Conservation (phyloP, 257 asterid species). For the Perilla frutescens region DNA sequence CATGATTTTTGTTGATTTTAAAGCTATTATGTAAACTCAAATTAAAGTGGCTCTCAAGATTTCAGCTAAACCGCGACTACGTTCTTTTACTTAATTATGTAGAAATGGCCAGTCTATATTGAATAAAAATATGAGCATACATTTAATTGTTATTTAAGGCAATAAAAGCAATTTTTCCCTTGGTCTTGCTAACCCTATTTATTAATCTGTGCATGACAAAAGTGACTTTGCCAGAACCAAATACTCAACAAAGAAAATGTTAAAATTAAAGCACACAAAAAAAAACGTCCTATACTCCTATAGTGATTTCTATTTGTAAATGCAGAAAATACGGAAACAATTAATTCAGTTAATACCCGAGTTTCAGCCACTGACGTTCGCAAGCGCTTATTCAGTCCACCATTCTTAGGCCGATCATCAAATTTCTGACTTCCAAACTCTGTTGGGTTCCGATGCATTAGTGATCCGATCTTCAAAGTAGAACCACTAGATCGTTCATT, state of each 20-base stretch:
- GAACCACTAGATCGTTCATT: constrained; percentile 77
- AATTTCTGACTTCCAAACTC: constrained; percentile 63
- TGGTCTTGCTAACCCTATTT: neutral
- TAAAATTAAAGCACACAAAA: neutral
- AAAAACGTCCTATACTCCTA: neutral
- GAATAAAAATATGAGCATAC: constrained; percentile 5
- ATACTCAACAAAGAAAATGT: constrained; percentile 7
- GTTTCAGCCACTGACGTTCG: constrained; percentile 86
- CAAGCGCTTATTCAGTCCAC: constrained; percentile 67
- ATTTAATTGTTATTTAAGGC: neutral
- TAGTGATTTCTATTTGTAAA: constrained; percentile 21
- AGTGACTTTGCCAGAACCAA: neutral
- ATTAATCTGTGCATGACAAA: constrained; percentile 2
- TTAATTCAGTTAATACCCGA: constrained; percentile 61
- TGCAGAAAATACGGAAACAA: constrained; percentile 28
- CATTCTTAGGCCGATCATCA: constrained; percentile 79
- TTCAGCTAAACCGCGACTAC: constrained; percentile 18
- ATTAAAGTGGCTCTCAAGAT: constrained; percentile 20
- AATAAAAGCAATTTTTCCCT: neutral
- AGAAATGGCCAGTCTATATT: neutral
- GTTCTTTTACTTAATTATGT: neutral
- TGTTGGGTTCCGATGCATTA: constrained; percentile 62
- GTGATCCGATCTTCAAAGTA: constrained; percentile 65
- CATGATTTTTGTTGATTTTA: neutral
- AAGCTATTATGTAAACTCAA: constrained; percentile 6